phyloP scores from a whole-genome alignment of 2,329 filamentous ascomycete genomes.

The Metarhizium guizhouense region DNA sequence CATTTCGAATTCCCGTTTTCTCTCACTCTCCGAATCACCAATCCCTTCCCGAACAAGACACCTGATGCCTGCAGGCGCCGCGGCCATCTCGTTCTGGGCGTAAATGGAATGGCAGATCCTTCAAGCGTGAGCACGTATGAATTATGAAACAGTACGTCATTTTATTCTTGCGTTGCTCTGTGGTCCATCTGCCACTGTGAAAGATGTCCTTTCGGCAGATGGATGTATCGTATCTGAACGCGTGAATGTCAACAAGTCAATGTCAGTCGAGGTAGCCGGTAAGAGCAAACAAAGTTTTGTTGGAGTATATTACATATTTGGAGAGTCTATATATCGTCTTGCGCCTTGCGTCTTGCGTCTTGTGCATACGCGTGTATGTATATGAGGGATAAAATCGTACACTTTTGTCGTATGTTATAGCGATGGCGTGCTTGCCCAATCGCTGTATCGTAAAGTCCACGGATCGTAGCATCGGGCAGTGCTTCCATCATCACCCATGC shows the following conservation, averaged over 20 bases:
- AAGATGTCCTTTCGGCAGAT: constrained; percentile 27
- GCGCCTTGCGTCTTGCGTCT: constrained; percentile 2
- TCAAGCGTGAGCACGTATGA: not conserved
- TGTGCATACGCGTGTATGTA: not conserved
- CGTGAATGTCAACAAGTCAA: constrained; percentile 17
- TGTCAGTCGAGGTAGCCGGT: not conserved
- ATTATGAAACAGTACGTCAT: not conserved
- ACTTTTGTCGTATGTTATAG: constrained; percentile 6
- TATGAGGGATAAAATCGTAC: constrained; percentile 10
- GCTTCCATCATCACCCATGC: not conserved
- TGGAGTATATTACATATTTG: constrained; percentile 13
- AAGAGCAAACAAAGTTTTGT: constrained; percentile 4
- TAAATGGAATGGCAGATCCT: not conserved
- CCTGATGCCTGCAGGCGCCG: constrained; percentile 6
- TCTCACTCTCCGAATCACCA: constrained; percentile 17
- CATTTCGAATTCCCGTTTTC: not conserved
- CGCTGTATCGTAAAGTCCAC: not conserved
- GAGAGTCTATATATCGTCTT: constrained; percentile 7
- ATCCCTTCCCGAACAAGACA: constrained; percentile 13
- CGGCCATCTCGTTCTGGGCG: not conserved
- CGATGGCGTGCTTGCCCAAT: not conserved
- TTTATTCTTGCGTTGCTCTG: constrained; percentile 50
- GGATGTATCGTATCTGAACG: constrained; percentile 61
- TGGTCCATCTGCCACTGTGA: constrained; percentile 47
- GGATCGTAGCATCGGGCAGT: not conserved